phyloP scores from a whole-genome alignment of 768 basidiomycete genomes.

The Scleroderma bovista region DNA sequence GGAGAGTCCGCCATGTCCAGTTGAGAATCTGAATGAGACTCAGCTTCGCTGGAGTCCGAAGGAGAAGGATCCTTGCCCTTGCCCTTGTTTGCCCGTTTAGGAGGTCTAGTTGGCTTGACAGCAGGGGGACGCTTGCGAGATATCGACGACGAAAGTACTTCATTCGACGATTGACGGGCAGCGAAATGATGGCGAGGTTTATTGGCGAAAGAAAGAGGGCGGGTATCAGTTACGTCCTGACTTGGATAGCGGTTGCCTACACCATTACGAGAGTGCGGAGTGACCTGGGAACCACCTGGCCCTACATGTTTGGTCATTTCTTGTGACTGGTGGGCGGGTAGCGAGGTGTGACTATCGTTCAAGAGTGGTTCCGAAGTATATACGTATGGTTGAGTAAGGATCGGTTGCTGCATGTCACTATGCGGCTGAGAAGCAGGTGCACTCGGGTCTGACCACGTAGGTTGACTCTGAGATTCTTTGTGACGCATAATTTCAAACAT shows the following conservation, averaged over 20 bases:
- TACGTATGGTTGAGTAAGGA: slow-evolving; percentile 4
- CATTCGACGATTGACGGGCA: slow-evolving; percentile 2
- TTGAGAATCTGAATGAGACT: slow-evolving; percentile 12
- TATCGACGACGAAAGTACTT: slow-evolving; percentile 5
- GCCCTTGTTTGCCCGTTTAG: slow-evolving; percentile 23
- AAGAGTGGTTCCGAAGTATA: not conserved
- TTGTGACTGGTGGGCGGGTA: slow-evolving; percentile 1
- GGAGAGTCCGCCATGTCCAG: slow-evolving; percentile 7
- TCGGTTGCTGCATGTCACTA: slow-evolving; percentile 1
- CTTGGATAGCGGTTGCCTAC: slow-evolving; percentile 3
- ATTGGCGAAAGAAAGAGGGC: not conserved
- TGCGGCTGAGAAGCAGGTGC: slow-evolving; percentile 11
- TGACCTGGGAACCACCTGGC: not conserved
- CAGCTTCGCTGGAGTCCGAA: slow-evolving; percentile 13
- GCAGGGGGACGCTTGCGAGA: slow-evolving; percentile 20
- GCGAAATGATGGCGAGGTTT: slow-evolving; percentile 4
- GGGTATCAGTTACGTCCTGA: slow-evolving; percentile 7
- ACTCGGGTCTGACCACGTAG: slow-evolving; percentile 14
- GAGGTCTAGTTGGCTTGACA: slow-evolving; percentile 14
- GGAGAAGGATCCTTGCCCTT: slow-evolving; percentile 19
- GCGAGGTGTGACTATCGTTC: not conserved
- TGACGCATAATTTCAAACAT: slow-evolving; percentile 28
- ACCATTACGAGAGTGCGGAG: slow-evolving; percentile 4
- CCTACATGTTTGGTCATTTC: not conserved
- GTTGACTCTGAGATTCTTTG: slow-evolving; percentile 14